Base-by-base conservation (phyloP, 1,284 basidiomycete species). In the Earliella scabrosa region DNA sequence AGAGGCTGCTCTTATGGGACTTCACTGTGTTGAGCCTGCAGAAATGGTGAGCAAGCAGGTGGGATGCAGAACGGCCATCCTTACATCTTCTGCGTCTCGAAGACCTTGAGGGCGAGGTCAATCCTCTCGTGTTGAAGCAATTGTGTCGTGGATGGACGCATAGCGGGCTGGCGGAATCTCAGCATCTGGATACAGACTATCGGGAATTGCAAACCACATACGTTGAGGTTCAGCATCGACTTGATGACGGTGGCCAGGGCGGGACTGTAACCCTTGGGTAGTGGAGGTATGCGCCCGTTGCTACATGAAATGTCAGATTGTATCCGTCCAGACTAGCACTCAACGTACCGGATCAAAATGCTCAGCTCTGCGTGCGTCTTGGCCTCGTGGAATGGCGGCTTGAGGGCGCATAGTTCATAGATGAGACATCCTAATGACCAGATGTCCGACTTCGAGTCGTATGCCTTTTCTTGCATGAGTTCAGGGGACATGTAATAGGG, bases 401-500 rank as follows among this genome's bases (percentile, higher is more conserved):
- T 90, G 50, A 94, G 80, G 0, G 96, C 93, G 65, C 96, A 98
- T 47, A 98, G 83, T 75, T 98, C 96, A 71, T 93, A 98, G 35
- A 98, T 93, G 38, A 98, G 81, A 73, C 97, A 99, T 1, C 96
- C 97, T 32, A 98, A 82, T 11, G 94, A 96, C 97, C 97, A 99
- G 47, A 99, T 97, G 69, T 99, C 96, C 0, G 93, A 95, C 75
- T 98, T 98, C 20, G 92, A 91, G 75, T 98, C 97, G 73, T 99
- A 99, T 6, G 92, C 87, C 70, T 93, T 95, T 68, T 97, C 95
- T 72, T 94, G 93, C 80, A 98, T 94, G 21, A 98, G 82, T 73
- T 98, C 96, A 0, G 97, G 96, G 1, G 94, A 96, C 96, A 99
- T 98, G 75, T 99, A 98, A 68, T 98, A 96, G 2, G 97, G 97